phyloP scores from a whole-genome alignment of 108 stramenopile species.

The Asterionellopsis glacialis region DNA sequence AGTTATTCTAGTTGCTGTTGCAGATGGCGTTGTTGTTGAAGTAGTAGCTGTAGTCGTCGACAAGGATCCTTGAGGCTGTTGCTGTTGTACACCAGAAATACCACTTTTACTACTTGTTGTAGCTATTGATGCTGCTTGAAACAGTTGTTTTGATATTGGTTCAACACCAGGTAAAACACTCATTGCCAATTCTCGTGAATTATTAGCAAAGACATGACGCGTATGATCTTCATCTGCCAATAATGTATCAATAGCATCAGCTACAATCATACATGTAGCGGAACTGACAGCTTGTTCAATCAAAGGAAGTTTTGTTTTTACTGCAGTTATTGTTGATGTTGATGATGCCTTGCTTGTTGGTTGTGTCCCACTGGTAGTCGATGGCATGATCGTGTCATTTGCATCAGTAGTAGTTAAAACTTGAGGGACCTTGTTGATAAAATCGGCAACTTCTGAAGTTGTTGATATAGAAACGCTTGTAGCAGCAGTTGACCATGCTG shows the following conservation, averaged over 20 bases:
- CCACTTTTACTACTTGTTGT: too few relatives aligned
- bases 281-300: conserved; percentile 35
- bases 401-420: neutral
- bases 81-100: too few relatives aligned
- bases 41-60: too few relatives aligned
- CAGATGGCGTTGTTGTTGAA: too few relatives aligned
- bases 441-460: conserved; percentile 24
- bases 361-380: neutral
- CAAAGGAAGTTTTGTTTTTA: conserved; percentile 13
- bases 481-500: conserved; percentile 5
- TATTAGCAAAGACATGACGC: conserved; percentile 36
- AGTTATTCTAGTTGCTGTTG: too few relatives aligned
- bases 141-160: conserved; percentile 50
- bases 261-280: conserved; percentile 50
- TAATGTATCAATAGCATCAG: conserved; percentile 49
- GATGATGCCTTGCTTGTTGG: conserved; percentile 7
- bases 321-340: neutral
- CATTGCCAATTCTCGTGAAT: conserved; percentile 34
- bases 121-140: conserved; percentile 13
- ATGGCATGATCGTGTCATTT: neutral
- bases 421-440: conserved; percentile 8
- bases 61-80: too few relatives aligned
- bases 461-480: conserved; percentile 34
- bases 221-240: conserved; percentile 46
- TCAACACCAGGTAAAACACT: conserved; percentile 50